Evolutionary conservation across 805 yeast genomes (phyloP).

Genomic region (Kodamaea neixiangensis): DNA sequence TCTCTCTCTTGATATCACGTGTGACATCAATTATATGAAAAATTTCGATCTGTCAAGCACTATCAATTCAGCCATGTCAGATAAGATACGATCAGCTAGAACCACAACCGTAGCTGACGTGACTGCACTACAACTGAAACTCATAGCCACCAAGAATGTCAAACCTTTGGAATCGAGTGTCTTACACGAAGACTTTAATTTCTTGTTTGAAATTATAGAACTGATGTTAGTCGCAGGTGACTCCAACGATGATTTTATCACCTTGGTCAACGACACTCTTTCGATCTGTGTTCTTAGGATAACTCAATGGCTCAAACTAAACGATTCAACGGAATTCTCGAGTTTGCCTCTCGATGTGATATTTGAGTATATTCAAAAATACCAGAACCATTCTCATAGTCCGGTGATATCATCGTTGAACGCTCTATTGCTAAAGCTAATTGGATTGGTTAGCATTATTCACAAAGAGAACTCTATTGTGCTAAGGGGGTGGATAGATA

Average conservation of each 20-base stretch:
- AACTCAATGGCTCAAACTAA: slow-evolving; percentile 33
- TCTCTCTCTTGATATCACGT: background rate
- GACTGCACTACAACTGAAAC: background rate
- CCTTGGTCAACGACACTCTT: slow-evolving; percentile 48
- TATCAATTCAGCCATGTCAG: background rate
- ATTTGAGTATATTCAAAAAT: slow-evolving; percentile 60
- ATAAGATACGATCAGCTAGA: background rate
- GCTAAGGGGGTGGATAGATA: slow-evolving; percentile 45
- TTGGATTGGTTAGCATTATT: slow-evolving; percentile 27
- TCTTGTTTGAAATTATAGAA: background rate
- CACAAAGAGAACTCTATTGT: background rate
- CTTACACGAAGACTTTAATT: background rate
- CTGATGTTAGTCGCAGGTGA: background rate
- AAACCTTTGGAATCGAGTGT: background rate
- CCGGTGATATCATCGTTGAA: slow-evolving; percentile 69
- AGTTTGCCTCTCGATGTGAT: slow-evolving; percentile 29
- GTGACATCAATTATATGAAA: background rate
- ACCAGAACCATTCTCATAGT: slow-evolving; percentile 70
- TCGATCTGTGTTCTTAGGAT: slow-evolving; percentile 66
- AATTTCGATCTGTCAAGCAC: background rate
- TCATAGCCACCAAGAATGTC: background rate
- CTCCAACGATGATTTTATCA: slow-evolving; percentile 14
- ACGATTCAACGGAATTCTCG: slow-evolving; percentile 16
- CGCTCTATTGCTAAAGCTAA: slow-evolving; percentile 58
- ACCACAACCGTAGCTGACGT: background rate